Evolutionary conservation across 352 stramenopile genomes (phyloP).

Genomic region (Phytophthora tentaculata): DNA sequence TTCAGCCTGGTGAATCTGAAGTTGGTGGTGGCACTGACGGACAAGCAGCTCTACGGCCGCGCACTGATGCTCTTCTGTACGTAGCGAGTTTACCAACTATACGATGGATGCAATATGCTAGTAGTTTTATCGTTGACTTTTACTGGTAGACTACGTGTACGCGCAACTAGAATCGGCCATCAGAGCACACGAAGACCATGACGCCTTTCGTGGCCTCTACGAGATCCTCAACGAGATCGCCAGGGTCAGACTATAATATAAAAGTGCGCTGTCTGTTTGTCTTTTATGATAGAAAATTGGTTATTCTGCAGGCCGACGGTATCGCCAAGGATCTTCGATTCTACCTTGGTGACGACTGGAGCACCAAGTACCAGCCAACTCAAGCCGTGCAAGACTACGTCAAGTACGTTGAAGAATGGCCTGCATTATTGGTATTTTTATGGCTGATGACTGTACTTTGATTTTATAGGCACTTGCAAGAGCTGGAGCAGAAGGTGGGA

Average conservation of each 20-base stretch:
- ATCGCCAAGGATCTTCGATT: slow-evolving; percentile 70
- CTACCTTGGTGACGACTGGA: slow-evolving; percentile 71
- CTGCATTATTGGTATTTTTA: background rate
- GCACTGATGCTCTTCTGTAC: slow-evolving; percentile 75
- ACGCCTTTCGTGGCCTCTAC: slow-evolving; percentile 48
- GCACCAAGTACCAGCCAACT: slow-evolving; percentile 56
- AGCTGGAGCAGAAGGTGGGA: slow-evolving; percentile 58
- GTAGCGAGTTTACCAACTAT: no score
- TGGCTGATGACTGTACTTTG: background rate
- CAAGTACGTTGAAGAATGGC: slow-evolving; percentile 34
- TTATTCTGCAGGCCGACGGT: slow-evolving; percentile 46
- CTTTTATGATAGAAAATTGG: background rate
- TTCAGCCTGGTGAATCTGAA: slow-evolving; percentile 71
- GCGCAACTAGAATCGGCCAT: slow-evolving; percentile 65
- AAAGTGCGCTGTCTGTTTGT: background rate
- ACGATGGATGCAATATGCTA: no score
- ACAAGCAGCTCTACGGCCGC: slow-evolving; percentile 70
- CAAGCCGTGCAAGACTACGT: slow-evolving; percentile 61
- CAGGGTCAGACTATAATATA: slow-evolving; percentile 33
- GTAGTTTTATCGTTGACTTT: no score
- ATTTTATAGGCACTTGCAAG: slow-evolving; percentile 48
- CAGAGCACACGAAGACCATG: slow-evolving; percentile 50
- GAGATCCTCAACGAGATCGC: slow-evolving; percentile 48
- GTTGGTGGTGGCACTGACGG: slow-evolving; percentile 68
- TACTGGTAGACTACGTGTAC: slow-evolving; percentile 76